phyloP scores from a whole-genome alignment of 2,329 filamentous ascomycete genomes.

The Huntiella moniliformis region DNA sequence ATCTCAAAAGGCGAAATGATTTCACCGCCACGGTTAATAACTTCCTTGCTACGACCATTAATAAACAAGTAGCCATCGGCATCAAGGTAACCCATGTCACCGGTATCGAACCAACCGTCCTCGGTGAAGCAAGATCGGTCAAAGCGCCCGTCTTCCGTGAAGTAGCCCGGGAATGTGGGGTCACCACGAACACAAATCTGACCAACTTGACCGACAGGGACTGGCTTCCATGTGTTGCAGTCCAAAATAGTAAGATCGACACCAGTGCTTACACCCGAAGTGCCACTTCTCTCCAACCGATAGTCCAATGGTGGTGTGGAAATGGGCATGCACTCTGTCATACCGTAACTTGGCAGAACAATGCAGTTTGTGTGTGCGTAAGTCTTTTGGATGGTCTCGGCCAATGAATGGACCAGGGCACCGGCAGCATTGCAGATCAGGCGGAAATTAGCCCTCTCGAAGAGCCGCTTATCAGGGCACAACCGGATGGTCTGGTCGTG shows the following conservation, averaged over 20 bases:
- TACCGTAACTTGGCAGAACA: conserved; percentile 37
- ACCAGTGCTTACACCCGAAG: conserved; percentile 32
- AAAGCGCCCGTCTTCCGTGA: conserved; percentile 23
- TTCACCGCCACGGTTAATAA: conserved; percentile 38
- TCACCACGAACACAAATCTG: conserved; percentile 32
- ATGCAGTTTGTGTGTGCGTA: conserved; percentile 24
- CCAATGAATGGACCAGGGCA: conserved; percentile 31
- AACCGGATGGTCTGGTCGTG: conserved; percentile 34
- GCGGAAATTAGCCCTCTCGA: conserved; percentile 26
- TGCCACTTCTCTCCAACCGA: conserved; percentile 30
- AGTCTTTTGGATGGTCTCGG: conserved; percentile 27
- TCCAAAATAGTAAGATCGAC: conserved; percentile 33
- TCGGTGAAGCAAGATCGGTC: conserved; percentile 28
- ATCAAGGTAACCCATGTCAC: conserved; percentile 34
- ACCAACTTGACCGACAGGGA: conserved; percentile 19
- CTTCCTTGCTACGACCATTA: conserved; percentile 35
- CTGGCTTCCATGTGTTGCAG: conserved; percentile 17
- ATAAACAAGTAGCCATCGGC: conserved; percentile 32
- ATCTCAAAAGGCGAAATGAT: conserved; percentile 41
- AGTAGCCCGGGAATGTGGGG: conserved; percentile 32
- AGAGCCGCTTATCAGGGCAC: conserved; percentile 20
- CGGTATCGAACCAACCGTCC: conserved; percentile 35
- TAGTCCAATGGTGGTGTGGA: conserved; percentile 35
- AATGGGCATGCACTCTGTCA: conserved; percentile 43
- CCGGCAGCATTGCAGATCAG: conserved; percentile 38